phyloP scores from a whole-genome alignment of 441 rosid species.

The Pelargonium cotyledonis region DNA sequence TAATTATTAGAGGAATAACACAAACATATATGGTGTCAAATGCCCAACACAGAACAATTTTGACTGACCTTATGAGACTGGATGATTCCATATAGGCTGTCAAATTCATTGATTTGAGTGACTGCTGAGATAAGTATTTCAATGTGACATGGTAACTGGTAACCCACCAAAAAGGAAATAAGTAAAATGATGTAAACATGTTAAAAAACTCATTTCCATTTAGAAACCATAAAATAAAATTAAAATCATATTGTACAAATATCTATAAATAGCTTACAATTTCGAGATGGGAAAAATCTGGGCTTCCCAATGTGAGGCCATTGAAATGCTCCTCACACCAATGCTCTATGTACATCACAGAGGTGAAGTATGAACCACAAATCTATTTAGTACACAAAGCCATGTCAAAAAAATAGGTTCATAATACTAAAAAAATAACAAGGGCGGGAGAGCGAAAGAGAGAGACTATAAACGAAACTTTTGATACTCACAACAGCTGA shows the following conservation, averaged over 20 bases:
- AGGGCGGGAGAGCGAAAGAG: slow-evolving; percentile 7
- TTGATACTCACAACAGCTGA: slow-evolving; percentile 73
- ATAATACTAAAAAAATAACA: slow-evolving; percentile 4
- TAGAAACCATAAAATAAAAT: not conserved
- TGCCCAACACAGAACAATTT: slow-evolving; percentile 1
- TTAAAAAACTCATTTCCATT: slow-evolving; percentile 7
- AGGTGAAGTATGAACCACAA: slow-evolving; percentile 83
- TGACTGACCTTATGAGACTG: slow-evolving; percentile 77
- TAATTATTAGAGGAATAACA: not conserved
- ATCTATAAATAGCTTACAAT: slow-evolving; percentile 41
- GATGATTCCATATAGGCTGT: slow-evolving; percentile 89
- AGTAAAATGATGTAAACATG: slow-evolving; percentile 5
- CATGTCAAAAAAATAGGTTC: slow-evolving; percentile 15
- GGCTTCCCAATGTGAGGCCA: slow-evolving; percentile 67
- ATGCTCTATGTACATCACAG: slow-evolving; percentile 85
- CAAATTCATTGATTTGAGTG: slow-evolving; percentile 89
- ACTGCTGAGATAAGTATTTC: slow-evolving; percentile 87
- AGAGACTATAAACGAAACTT: not conserved
- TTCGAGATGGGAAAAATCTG: slow-evolving; percentile 85
- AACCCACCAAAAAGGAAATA: slow-evolving; percentile 19
- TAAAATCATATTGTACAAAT: slow-evolving; percentile 4
- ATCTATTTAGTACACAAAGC: slow-evolving; percentile 36
- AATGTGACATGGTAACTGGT: slow-evolving; percentile 71
- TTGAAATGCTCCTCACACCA: slow-evolving; percentile 95
- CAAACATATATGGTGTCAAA: not conserved